phyloP scores from a whole-genome alignment of 371 early-diverging fungal species.

The Haplosporangium sp. region DNA sequence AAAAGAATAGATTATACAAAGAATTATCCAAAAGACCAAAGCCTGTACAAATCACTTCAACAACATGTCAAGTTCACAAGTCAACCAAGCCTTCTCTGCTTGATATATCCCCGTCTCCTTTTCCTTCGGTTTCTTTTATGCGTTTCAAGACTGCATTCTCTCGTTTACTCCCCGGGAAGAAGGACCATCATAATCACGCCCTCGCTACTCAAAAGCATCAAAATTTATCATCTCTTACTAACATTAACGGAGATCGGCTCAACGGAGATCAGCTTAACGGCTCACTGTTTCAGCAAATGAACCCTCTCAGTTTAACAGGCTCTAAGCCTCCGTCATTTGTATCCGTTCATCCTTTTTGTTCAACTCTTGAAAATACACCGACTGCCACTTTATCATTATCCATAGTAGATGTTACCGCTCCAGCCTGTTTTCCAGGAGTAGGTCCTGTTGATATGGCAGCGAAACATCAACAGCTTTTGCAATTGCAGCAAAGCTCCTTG shows the following conservation, averaged over 20 bases:
- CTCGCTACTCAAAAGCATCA: neutral
- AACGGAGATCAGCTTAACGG: conserved; percentile 6
- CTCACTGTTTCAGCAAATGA: neutral
- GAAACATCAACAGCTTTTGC: conserved; percentile 30
- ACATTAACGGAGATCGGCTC: neutral
- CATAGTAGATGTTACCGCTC: conserved; percentile 18
- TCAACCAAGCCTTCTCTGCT: too few species aligned
- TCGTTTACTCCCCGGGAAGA: conserved; percentile 7
- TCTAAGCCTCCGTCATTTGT: neutral
- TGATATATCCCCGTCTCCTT: neutral
- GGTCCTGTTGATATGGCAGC: conserved; percentile 25
- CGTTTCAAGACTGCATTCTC: conserved; percentile 8
- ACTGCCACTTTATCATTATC: neutral
- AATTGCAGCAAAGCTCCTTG: conserved; percentile 26
- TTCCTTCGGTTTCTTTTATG: neutral
- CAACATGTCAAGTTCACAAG: too few species aligned
- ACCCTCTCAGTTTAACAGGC: neutral
- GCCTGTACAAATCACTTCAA: neutral
- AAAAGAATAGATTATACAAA: neutral
- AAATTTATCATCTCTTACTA: neutral
- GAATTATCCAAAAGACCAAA: neutral
- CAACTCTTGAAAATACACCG: neutral
- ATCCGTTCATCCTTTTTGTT: conserved; percentile 1
- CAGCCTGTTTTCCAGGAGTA: conserved; percentile 43
- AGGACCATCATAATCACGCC: neutral